phyloP scores from a whole-genome alignment of 257 asterid genomes.

The Primulina tabacum region DNA sequence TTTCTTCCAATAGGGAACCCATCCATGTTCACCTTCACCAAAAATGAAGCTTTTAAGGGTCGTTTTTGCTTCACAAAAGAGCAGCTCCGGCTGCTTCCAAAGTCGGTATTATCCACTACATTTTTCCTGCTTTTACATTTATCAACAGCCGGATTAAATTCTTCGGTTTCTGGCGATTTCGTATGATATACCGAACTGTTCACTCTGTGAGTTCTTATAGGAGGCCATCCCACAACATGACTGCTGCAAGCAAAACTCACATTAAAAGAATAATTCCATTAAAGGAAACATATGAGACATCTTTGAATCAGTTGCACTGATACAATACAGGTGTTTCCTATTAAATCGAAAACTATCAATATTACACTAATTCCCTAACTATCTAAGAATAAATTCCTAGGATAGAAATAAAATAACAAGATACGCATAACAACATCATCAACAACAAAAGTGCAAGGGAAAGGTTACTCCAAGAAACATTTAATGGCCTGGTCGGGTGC shows the following conservation, averaged over 20 bases:
- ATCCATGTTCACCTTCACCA: slow-evolving; percentile 91
- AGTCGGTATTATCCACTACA: slow-evolving; percentile 19
- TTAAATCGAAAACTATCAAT: too few species aligned
- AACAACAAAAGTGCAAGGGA: too few species aligned
- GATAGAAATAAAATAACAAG: background rate
- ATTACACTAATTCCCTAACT: background rate
- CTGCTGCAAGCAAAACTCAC: slow-evolving; percentile 27
- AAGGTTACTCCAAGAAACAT: too few species aligned
- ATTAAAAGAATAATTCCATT: slow-evolving; percentile 4
- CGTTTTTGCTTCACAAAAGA: slow-evolving; percentile 33
- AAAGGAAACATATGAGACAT: slow-evolving; percentile 4
- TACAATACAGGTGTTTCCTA: background rate
- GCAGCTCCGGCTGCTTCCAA: slow-evolving; percentile 16
- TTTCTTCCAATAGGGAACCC: slow-evolving; percentile 84
- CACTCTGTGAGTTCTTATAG: slow-evolving; percentile 36
- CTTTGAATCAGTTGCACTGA: background rate
- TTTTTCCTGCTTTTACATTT: slow-evolving; percentile 35
- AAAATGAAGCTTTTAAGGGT: slow-evolving; percentile 42
- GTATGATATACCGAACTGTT: slow-evolving; percentile 39
- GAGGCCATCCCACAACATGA: slow-evolving; percentile 61
- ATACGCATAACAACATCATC: background rate
- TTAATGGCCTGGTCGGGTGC: too few species aligned
- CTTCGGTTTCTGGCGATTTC: slow-evolving; percentile 37
- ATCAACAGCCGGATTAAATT: slow-evolving; percentile 31
- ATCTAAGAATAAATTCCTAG: background rate